These are phyloP conservation scores for Fusarium heterosporum DNA, from an alignment of 2,329 filamentous ascomycete genomes.

Conservation along the genomic window DNA sequence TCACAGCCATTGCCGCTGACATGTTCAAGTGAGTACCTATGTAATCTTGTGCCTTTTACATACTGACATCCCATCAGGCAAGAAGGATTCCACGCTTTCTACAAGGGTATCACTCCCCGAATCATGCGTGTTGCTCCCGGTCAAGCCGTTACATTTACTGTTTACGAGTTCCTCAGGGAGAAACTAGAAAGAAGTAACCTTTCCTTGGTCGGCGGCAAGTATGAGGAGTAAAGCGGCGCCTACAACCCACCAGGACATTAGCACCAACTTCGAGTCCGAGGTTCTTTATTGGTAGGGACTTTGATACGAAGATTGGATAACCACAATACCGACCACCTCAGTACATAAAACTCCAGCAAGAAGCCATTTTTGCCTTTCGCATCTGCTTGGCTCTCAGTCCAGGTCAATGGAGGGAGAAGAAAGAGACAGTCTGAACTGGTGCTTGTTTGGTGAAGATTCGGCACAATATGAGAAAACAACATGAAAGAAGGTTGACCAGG, in stretches of 20 bases:
- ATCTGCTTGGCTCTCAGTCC: conserved; percentile 36
- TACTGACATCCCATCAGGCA: conserved; percentile 64
- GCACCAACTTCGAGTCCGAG: background rate
- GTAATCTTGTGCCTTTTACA: background rate
- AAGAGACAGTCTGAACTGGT: conserved; percentile 30
- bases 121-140: conserved; percentile 98
- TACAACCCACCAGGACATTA: background rate
- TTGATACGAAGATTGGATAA: background rate
- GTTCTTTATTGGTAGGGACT: background rate
- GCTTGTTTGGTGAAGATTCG: conserved; percentile 1
- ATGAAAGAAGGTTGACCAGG: conserved; percentile 16
- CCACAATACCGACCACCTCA: background rate
- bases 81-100: conserved; percentile 94
- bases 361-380: conserved; percentile 11
- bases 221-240: conserved; percentile 67
- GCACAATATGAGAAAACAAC: conserved; percentile 6
- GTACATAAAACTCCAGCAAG: background rate
- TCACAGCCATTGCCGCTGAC: conserved; percentile 79
- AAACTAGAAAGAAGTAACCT: conserved; percentile 75
- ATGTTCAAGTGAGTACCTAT: conserved; percentile 77
- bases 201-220: conserved; percentile 70
- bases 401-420: conserved; percentile 28
- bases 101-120: conserved; percentile 97
- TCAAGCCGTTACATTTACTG: conserved; percentile 82
- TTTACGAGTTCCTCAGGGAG: conserved; percentile 82